Evolutionary conservation across 768 basidiomycete species (phyloP).

Genomic region (Rhizopogon sp.): DNA sequence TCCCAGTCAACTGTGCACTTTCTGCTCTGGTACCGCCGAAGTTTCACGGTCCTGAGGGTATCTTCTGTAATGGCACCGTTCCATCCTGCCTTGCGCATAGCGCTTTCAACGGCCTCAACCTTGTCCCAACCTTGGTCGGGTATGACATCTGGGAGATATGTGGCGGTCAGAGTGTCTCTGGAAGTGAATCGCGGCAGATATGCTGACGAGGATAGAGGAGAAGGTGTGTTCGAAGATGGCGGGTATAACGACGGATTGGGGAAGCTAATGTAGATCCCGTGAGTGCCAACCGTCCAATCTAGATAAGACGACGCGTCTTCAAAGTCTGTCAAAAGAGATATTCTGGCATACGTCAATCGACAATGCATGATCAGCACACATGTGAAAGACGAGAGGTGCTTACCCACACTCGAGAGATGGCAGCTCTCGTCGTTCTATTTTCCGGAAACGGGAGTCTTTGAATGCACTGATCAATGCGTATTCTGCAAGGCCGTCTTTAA

Average conservation of each 20-base stretch:
- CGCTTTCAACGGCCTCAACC: constrained; percentile 84
- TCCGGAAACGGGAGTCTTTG: constrained; percentile 80
- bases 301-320: constrained; percentile 80
- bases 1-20: constrained; percentile 66
- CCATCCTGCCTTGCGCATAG: constrained; percentile 94
- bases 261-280: constrained; percentile 90
- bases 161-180: constrained; percentile 70
- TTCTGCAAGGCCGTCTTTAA: constrained; percentile 76
- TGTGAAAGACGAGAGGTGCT: constrained; percentile 24
- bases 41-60: constrained; percentile 64
- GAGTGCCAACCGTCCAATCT: constrained; percentile 89
- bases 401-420: constrained; percentile 83
- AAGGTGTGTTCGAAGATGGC: constrained; percentile 59
- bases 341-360: constrained; percentile 35
- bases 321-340: constrained; percentile 93
- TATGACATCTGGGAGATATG: constrained; percentile 91
- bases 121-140: constrained; percentile 93
- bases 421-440: constrained; percentile 74
- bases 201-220: constrained; percentile 63
- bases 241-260: constrained; percentile 66
- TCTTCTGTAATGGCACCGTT: constrained; percentile 77
- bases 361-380: not conserved
- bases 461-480: constrained; percentile 93
- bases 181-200: constrained; percentile 50
- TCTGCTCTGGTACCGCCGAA: constrained; percentile 81